phyloP scores from a whole-genome alignment of 139 green algal genomes.

The Coelastrella sp. region DNA sequence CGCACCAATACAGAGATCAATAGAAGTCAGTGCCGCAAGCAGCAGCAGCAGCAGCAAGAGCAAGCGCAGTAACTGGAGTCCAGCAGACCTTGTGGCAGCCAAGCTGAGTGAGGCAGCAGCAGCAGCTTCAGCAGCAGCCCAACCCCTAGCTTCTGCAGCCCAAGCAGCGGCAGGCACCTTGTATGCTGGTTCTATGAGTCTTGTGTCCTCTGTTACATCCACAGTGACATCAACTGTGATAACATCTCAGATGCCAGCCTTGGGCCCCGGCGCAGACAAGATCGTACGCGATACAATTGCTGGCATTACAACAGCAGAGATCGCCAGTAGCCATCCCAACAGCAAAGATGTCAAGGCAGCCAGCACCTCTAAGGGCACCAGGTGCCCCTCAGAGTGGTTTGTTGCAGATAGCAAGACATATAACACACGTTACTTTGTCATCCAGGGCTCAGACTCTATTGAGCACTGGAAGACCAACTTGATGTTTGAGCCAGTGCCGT shows the following conservation, averaged over 20 bases:
- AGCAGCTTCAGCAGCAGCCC: slow-evolving; percentile 49
- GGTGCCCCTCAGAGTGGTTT: slow-evolving; percentile 84
- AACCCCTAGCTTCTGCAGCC: slow-evolving; percentile 53
- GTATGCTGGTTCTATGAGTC: slow-evolving; percentile 53
- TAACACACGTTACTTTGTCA: slow-evolving; percentile 80
- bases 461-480: slow-evolving; percentile 92
- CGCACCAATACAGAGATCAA: neutral
- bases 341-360: slow-evolving; percentile 35
- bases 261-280: slow-evolving; percentile 31
- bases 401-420: slow-evolving; percentile 80
- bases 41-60: slow-evolving; percentile 45
- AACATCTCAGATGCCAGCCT: slow-evolving; percentile 53
- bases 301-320: slow-evolving; percentile 32
- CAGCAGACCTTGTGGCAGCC: slow-evolving; percentile 66
- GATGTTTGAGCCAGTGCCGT: slow-evolving; percentile 95
- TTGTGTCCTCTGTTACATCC: slow-evolving; percentile 53
- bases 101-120: slow-evolving; percentile 69
- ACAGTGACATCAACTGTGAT: slow-evolving; percentile 35
- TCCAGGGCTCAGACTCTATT: slow-evolving; percentile 83
- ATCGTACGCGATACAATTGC: slow-evolving; percentile 22
- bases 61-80: slow-evolving; percentile 31
- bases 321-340: slow-evolving; percentile 30
- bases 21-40: no score
- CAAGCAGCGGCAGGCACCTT: slow-evolving; percentile 36
- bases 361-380: slow-evolving; percentile 20